Evolutionary conservation across 768 basidiomycete genomes (phyloP).

Genomic region (Mycena crocata): DNA sequence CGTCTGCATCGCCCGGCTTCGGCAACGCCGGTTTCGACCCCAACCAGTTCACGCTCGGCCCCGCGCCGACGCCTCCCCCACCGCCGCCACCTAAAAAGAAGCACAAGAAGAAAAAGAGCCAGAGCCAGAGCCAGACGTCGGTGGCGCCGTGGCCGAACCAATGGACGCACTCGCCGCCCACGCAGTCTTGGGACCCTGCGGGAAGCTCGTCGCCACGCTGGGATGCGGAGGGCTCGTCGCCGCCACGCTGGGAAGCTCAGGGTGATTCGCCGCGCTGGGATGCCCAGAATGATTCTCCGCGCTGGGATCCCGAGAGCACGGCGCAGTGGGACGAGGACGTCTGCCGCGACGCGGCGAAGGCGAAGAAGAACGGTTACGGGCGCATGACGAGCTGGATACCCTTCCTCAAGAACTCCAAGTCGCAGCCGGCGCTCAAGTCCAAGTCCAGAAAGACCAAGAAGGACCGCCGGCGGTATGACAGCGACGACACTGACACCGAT

Average conservation of each 20-base stretch:
- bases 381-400: constrained; percentile 26
- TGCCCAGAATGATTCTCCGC: too few relatives aligned
- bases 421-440: constrained; percentile 2
- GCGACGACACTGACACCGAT: constrained; percentile 7
- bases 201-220: neutral
- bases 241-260: too few relatives aligned
- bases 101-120: constrained; percentile 9
- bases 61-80: constrained; percentile 4
- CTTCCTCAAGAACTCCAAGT: constrained; percentile 11
- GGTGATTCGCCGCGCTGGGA: too few relatives aligned
- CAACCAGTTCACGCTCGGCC: too few relatives aligned
- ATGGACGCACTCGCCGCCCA: constrained; percentile 5
- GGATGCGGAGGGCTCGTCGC: constrained; percentile 19
- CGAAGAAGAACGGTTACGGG: constrained; percentile 21
- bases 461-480: neutral
- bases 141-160: constrained; percentile 22
- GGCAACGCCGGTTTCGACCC: too few relatives aligned
- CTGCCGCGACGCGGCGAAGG: constrained; percentile 21
- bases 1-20: constrained; percentile 8
- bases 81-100: constrained; percentile 11
- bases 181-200: too few relatives aligned
- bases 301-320: constrained; percentile 19
- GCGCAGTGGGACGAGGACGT: constrained; percentile 29
- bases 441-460: neutral
- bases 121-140: constrained; percentile 18